Base-by-base conservation (phyloP, 2,329 filamentous ascomycete genomes). In the Cladorrhinum sp. region DNA sequence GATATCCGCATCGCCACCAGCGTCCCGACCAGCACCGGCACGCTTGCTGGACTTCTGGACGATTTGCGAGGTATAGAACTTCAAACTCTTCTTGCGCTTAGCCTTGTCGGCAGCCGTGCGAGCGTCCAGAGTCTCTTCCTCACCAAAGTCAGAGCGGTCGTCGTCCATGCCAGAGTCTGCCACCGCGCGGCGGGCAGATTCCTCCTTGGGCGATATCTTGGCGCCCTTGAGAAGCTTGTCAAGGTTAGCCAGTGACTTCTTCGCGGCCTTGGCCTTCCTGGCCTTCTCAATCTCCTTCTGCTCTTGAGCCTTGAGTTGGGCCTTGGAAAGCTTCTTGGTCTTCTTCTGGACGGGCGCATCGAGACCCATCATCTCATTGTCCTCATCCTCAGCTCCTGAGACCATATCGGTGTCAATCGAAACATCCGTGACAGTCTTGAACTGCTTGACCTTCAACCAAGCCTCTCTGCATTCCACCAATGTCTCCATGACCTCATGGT, bases 31-130 rank as follows among this genome's bases (percentile, higher is more conserved):
- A 42, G 88, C 89, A 30, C 82, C 86, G 5, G 87, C 86, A 59
- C 91, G 91, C 73, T 91, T 93, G 78, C 92, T 96, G 60, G 91
- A 87, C 77, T 97, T 98, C 74, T 98, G 94, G 26, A 91, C 89
- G 66, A 99, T 95, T 73, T 99, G 95, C 2, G 93, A 96, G 2
- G 96, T 98, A 82, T 99, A 99, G 81, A 99, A 99, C 64, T 92
- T 90, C 61, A 99, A 84, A 65, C 86, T 92, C 81, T 96, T 96
- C 82, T 95, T 96, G 75, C 90, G 90, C 62, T 86, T 85, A 0
- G 88, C 90, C 77, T 99, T 99, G 70, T 96, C 91, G 48, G 90
- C 90, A 0, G 91, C 89, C 63, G 94, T 87, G 63, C 87, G 83
- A 10, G 87, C 86, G 58, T 92, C 91, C 61, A 98, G 83, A 3